A percentile compares a stretch with the other conserved stretches of the same genome.
phyloP scores from a whole-genome alignment of 2,329 filamentous ascomycete species.

The Lachnellula hyalina region DNA sequence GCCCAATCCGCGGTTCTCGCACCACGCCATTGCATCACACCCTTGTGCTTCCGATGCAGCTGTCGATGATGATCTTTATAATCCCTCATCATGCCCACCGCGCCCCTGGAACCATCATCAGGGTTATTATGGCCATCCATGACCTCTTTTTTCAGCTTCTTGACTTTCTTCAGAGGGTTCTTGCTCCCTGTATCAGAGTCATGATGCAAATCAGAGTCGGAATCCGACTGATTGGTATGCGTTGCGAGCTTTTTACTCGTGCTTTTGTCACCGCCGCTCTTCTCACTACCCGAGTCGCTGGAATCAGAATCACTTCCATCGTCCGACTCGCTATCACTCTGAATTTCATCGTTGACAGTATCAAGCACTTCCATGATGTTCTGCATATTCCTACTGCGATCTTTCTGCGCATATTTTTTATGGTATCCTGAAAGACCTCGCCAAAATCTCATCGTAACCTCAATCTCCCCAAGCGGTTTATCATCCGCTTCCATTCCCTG shows the following conservation, averaged over 20 bases:
- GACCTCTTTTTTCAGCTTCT: conserved; percentile 20
- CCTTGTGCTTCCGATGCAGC: conserved; percentile 60
- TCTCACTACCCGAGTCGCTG: not conserved
- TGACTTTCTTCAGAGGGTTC: conserved; percentile 16
- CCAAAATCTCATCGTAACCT: conserved; percentile 55
- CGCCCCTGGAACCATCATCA: conserved; percentile 41
- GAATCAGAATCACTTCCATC: conserved; percentile 5
- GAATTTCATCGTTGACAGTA: conserved; percentile 52
- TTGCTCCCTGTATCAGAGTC: conserved; percentile 6
- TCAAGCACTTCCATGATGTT: conserved; percentile 62
- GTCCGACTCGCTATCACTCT: conserved; percentile 9
- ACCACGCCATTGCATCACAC: conserved; percentile 66
- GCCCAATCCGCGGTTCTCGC: conserved; percentile 51
- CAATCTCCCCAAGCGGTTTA: conserved; percentile 49
- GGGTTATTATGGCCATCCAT: conserved; percentile 36
- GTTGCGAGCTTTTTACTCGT: conserved; percentile 14
- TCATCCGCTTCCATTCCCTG: conserved; percentile 44
- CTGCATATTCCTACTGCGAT: conserved; percentile 47
- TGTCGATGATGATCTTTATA: conserved; percentile 55
- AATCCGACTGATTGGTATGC: conserved; percentile 16
- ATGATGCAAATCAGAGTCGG: conserved; percentile 4
- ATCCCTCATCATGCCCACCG: conserved; percentile 49
- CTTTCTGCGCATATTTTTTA: conserved; percentile 44
- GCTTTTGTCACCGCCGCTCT: conserved; percentile 2
- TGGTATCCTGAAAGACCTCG: conserved; percentile 45